Conservation (phyloP, 306 rosid genomes). For the Inga oerstediana region DNA sequence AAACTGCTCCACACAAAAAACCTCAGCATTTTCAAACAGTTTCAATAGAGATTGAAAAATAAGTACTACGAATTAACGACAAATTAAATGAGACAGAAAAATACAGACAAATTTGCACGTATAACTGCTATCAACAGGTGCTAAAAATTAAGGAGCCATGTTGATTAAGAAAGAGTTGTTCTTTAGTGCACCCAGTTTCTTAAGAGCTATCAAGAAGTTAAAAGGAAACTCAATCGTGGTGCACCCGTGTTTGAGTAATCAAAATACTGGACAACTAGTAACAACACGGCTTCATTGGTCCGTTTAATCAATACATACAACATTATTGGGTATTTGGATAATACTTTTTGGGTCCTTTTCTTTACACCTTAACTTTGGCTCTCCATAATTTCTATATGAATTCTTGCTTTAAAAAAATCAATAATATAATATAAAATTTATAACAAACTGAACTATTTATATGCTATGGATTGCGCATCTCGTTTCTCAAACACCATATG, state of each 20-base stretch:
- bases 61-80: not conserved
- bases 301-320: not conserved
- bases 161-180: not conserved
- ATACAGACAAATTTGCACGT: not conserved
- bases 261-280: not conserved
- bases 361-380: not conserved
- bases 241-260: not conserved
- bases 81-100: not conserved
- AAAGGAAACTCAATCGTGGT: not conserved
- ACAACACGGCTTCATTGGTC: not conserved
- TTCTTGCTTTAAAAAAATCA: not conserved
- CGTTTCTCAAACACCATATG: not conserved
- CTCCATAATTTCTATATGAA: not conserved
- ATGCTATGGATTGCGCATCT: not conserved
- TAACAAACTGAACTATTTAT: not conserved
- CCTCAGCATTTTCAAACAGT: not conserved
- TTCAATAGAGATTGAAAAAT: not conserved
- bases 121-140: not conserved
- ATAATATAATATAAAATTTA: not conserved
- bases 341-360: not conserved
- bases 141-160: not conserved
- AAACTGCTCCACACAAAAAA: constrained; percentile 4
- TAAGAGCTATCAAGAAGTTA: not conserved
- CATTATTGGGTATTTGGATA: not conserved
- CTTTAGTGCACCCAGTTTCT: not conserved